phyloP scores from a whole-genome alignment of 2,329 filamentous ascomycete species.

The Apiospora malaysiana region DNA sequence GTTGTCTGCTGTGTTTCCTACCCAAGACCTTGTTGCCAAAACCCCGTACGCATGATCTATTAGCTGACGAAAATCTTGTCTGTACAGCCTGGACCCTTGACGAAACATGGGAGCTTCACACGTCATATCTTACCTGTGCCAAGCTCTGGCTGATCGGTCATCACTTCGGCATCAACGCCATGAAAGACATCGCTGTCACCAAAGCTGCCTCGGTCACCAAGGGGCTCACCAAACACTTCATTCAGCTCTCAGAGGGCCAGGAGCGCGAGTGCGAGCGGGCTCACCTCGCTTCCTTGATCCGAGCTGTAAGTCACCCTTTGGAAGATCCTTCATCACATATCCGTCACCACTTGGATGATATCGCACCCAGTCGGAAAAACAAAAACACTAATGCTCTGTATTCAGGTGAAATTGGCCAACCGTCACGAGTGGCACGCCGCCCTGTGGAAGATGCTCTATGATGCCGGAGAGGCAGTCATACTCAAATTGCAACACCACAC shows the following conservation, averaged over 20 bases:
- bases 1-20: background rate
- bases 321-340: background rate
- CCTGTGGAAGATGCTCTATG: constrained; percentile 19
- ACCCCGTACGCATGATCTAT: background rate
- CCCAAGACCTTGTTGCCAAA: background rate
- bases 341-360: background rate
- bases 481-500: background rate
- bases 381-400: background rate
- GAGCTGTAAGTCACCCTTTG: background rate
- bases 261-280: background rate
- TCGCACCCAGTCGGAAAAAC: background rate
- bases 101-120: constrained; percentile 3
- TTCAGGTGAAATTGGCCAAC: background rate
- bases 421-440: constrained; percentile 15
- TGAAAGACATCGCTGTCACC: constrained; percentile 1
- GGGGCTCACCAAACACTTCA: background rate
- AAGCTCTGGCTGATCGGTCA: constrained; percentile 20
- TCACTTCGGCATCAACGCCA: constrained; percentile 10
- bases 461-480: background rate
- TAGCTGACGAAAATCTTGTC: background rate
- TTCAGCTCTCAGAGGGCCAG: background rate
- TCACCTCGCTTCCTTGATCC: constrained; percentile 2
- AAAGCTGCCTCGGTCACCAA: constrained; percentile 4
- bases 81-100: constrained; percentile 1
- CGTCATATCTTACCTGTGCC: constrained; percentile 7